Percentiles rank a stretch among this genome's conserved stretches.
These are phyloP conservation scores for Debaryomyces maramus DNA, from an alignment of 805 yeast genomes.

Conservation along the genomic window DNA sequence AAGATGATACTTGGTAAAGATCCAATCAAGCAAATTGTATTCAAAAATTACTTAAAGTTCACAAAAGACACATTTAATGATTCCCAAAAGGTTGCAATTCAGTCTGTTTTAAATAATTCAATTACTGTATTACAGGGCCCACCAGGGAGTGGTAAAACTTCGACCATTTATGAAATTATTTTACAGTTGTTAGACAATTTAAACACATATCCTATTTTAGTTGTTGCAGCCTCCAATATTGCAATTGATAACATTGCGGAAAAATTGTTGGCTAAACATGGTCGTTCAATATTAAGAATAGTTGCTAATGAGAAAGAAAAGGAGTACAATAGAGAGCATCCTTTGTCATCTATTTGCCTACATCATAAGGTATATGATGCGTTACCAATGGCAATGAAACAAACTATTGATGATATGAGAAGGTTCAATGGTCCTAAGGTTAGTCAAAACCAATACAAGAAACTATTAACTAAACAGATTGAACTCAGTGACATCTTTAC, in stretches of 20 bases:
- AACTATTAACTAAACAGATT: constrained; percentile 45
- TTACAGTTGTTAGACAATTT: constrained; percentile 55
- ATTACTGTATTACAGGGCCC: constrained; percentile 51
- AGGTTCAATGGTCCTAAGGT: constrained; percentile 38
- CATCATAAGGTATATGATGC: constrained; percentile 59
- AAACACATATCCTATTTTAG: constrained; percentile 61
- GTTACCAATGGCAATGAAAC: constrained; percentile 46
- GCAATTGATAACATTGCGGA: constrained; percentile 79
- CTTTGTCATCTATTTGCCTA: constrained; percentile 57
- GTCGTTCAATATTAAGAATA: constrained; percentile 55
- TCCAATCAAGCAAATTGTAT: constrained; percentile 55
- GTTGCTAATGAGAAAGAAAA: constrained; percentile 60
- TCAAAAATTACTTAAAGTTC: constrained; percentile 53
- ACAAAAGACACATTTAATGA: constrained; percentile 52
- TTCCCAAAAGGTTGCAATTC: constrained; percentile 58
- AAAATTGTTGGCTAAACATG: constrained; percentile 52
- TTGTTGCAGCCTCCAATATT: constrained; percentile 74
- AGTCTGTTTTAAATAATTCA: constrained; percentile 50
- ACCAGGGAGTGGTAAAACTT: constrained; percentile 68
- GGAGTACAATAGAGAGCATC: constrained; percentile 59
- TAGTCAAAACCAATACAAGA: constrained; percentile 49
- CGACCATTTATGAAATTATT: constrained; percentile 45
- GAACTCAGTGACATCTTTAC: constrained; percentile 50
- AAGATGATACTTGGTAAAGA: constrained; percentile 56
- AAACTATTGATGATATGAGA: constrained; percentile 44